Conservation (phyloP, 805 yeast species). For the Alloascoidea africana region DNA sequence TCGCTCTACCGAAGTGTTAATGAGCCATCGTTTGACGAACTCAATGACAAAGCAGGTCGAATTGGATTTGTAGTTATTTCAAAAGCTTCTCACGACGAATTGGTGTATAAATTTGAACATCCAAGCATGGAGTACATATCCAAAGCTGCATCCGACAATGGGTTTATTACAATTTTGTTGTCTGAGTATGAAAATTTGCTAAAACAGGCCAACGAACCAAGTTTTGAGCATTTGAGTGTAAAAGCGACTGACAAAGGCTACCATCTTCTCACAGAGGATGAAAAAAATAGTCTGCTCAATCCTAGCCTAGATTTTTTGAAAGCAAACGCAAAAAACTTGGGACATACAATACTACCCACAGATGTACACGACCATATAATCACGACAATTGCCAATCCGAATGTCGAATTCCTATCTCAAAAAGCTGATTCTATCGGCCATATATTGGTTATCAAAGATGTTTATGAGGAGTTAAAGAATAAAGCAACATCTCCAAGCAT, state of each 20-base stretch:
- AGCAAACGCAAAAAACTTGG: neutral
- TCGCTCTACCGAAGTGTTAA: neutral
- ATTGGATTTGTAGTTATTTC: constrained; percentile 8
- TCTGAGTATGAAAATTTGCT: constrained; percentile 11
- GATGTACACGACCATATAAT: constrained; percentile 3
- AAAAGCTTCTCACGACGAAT: constrained; percentile 6
- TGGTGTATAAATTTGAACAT: constrained; percentile 3
- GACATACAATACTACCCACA: neutral
- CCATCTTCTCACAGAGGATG: too few relatives aligned
- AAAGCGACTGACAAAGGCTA: too few relatives aligned
- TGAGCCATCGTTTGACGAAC: constrained; percentile 15
- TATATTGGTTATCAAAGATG: constrained; percentile 12
- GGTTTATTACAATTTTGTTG: constrained; percentile 14
- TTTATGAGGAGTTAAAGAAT: constrained; percentile 11
- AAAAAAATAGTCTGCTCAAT: neutral
- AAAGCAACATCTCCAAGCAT: constrained; percentile 9
- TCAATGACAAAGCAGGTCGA: constrained; percentile 7
- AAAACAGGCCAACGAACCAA: constrained; percentile 9
- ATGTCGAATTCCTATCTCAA: constrained; percentile 13
- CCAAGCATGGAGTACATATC: neutral
- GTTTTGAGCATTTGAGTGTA: neutral
- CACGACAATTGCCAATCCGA: constrained; percentile 8
- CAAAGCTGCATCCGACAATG: constrained; percentile 6
- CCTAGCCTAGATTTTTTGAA: neutral
- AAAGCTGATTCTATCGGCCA: constrained; percentile 13